Conservation (phyloP, 108 stramenopile genomes). For the Asterionellopsis glacialis region DNA sequence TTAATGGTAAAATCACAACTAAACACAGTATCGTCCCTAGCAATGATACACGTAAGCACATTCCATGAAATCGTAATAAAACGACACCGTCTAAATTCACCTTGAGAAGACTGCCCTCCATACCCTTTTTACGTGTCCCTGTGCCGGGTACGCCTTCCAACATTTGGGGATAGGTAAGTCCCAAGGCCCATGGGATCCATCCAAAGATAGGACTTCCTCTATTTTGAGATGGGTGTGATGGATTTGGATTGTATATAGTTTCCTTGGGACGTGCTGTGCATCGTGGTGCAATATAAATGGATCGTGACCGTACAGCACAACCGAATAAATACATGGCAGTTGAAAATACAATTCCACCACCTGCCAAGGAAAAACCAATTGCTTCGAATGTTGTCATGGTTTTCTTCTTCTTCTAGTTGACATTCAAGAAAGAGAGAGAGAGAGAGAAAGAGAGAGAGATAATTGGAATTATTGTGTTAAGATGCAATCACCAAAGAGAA, state of each 20-base stretch:
- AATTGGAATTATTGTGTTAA: too few species aligned
- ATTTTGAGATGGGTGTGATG: constrained; percentile 30
- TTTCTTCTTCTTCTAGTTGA: too few species aligned
- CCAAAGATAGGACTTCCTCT: constrained; percentile 64
- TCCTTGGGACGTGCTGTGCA: constrained; percentile 57
- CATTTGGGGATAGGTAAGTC: constrained; percentile 61
- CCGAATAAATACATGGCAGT: constrained; percentile 52
- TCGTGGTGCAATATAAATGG: constrained; percentile 56
- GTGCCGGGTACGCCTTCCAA: constrained; percentile 76
- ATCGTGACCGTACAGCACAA: constrained; percentile 32
- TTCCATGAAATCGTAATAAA: constrained; percentile 71
- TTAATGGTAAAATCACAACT: constrained; percentile 61
- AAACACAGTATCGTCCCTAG: constrained; percentile 53
- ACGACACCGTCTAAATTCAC: constrained; percentile 85
- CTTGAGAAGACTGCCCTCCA: constrained; percentile 54
- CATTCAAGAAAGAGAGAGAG: too few species aligned
- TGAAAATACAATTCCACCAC: constrained; percentile 17
- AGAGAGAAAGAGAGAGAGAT: too few species aligned
- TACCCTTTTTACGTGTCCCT: constrained; percentile 66
- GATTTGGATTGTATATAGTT: constrained; percentile 61
- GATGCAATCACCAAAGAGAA: too few species aligned
- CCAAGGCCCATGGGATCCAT: constrained; percentile 67
- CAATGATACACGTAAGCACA: constrained; percentile 54
- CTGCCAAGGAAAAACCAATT: constrained; percentile 38
- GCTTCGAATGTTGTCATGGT: constrained; percentile 33